Percentiles rank a stretch among this genome's conserved stretches.
Conservation (phyloP, 1,284 basidiomycete species). For the Phlebopus sp. region DNA sequence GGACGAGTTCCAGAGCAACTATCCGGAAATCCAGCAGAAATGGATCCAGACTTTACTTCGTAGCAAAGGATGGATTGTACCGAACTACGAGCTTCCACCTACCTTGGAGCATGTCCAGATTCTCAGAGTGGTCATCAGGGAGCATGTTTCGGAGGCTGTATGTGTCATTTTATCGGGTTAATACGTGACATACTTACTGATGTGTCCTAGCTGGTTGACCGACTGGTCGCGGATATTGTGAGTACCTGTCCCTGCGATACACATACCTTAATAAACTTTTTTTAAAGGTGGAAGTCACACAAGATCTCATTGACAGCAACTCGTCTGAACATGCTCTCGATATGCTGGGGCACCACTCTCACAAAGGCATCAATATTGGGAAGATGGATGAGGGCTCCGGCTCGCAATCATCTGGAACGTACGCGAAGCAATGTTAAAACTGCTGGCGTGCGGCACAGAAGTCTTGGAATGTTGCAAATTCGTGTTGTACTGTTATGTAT, state of each 20-base stretch:
- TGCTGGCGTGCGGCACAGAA: neutral
- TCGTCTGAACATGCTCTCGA: slow-evolving; percentile 53
- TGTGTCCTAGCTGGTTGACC: slow-evolving; percentile 54
- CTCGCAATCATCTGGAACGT: slow-evolving; percentile 55
- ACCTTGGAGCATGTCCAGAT: slow-evolving; percentile 70
- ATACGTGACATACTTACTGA: slow-evolving; percentile 2
- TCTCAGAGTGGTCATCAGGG: slow-evolving; percentile 83
- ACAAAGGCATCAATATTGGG: slow-evolving; percentile 33
- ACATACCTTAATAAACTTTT: neutral
- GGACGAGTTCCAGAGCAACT: slow-evolving; percentile 65
- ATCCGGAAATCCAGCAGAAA: slow-evolving; percentile 79
- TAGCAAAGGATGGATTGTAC: slow-evolving; percentile 83
- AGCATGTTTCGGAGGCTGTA: slow-evolving; percentile 65
- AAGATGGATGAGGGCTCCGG: slow-evolving; percentile 44
- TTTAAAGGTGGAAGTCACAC: slow-evolving; percentile 56
- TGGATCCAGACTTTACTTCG: slow-evolving; percentile 87
- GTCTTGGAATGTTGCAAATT: neutral
- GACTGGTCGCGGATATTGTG: slow-evolving; percentile 61
- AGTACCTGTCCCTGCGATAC: slow-evolving; percentile 22
- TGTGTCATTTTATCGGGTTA: slow-evolving; percentile 3
- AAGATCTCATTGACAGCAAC: slow-evolving; percentile 44
- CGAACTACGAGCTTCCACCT: slow-evolving; percentile 83
- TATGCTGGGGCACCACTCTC: slow-evolving; percentile 34
- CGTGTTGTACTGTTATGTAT: too few species aligned
- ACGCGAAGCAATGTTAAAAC: slow-evolving; percentile 59